These are phyloP conservation scores for Dissophora globulifera DNA, from an alignment of 192 early-diverging fungal species.

Conservation along the genomic window DNA sequence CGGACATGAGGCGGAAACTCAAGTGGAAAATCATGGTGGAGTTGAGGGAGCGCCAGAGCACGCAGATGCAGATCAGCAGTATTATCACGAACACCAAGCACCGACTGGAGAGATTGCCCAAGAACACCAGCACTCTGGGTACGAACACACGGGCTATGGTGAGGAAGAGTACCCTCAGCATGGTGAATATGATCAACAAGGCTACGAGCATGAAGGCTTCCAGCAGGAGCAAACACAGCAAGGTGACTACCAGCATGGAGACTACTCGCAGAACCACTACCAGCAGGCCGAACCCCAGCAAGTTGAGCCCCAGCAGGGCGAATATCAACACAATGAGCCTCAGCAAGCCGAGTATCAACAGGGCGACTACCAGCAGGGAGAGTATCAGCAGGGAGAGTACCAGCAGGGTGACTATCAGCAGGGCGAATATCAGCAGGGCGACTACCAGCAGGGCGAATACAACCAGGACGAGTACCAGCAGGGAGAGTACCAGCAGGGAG, in stretches of 20 bases:
- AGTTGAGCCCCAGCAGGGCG: constrained; percentile 12
- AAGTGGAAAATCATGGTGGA: background rate
- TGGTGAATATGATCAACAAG: constrained; percentile 6
- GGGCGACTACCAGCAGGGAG: constrained; percentile 30
- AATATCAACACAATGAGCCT: constrained; percentile 30
- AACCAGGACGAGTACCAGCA: constrained; percentile 2
- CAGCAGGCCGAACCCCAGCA: constrained; percentile 12
- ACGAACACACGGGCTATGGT: background rate
- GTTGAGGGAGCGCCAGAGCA: background rate
- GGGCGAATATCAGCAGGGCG: constrained; percentile 22
- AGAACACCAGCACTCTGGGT: background rate
- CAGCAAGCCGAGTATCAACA: constrained; percentile 31
- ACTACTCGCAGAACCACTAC: constrained; percentile 23
- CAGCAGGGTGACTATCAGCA: constrained; percentile 16
- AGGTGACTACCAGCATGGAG: constrained; percentile 6
- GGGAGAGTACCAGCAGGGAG: background rate
- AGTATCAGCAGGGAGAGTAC: constrained; percentile 14
- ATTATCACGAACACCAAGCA: background rate
- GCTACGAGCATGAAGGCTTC: background rate
- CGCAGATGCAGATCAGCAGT: background rate
- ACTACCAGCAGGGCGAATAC: constrained; percentile 15
- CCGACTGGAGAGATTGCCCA: background rate
- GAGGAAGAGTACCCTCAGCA: constrained; percentile 11
- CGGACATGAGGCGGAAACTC: background rate
- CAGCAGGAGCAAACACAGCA: background rate